Percentiles rank a stretch among this genome's conserved stretches.
Evolutionary conservation across 305 asterid genomes (phyloP).

Genomic region (Fraxinus paxiana): DNA sequence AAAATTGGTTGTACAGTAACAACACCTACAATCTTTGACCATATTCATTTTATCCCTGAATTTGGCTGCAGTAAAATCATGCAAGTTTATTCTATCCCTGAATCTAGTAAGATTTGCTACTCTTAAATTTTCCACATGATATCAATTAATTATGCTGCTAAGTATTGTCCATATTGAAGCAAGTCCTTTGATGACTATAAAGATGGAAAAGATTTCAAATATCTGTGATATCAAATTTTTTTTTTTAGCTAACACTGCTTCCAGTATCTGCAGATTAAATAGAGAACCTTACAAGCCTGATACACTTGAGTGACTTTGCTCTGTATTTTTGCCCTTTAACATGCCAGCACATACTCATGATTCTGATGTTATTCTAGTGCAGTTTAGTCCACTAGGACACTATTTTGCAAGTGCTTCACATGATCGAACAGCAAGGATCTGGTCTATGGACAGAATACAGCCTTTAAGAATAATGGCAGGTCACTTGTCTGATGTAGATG

Average conservation of each 20-base stretch:
- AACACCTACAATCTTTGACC: background rate
- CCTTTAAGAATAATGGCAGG: slow-evolving; percentile 96
- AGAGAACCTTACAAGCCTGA: background rate
- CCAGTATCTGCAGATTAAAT: background rate
- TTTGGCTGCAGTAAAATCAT: background rate
- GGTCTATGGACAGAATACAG: slow-evolving; percentile 88
- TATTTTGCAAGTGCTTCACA: slow-evolving; percentile 97
- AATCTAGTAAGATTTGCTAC: background rate
- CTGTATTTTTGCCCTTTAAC: background rate
- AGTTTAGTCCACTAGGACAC: slow-evolving; percentile 94
- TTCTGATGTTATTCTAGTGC: slow-evolving; percentile 34
- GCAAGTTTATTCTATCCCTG: background rate
- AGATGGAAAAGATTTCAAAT: background rate
- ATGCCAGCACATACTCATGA: slow-evolving; percentile 2
- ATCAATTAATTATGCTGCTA: background rate
- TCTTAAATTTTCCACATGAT: background rate
- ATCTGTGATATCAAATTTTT: background rate
- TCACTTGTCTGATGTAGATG: slow-evolving; percentile 94
- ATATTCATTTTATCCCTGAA: background rate
- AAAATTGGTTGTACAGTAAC: background rate
- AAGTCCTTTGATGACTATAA: background rate
- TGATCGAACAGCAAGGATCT: slow-evolving; percentile 92
- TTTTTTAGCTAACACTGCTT: background rate
- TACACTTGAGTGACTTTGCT: slow-evolving; percentile 5
- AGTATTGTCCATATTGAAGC: background rate